Evolutionary conservation across 441 rosid genomes (phyloP).

Genomic region (Erodium texanum): DNA sequence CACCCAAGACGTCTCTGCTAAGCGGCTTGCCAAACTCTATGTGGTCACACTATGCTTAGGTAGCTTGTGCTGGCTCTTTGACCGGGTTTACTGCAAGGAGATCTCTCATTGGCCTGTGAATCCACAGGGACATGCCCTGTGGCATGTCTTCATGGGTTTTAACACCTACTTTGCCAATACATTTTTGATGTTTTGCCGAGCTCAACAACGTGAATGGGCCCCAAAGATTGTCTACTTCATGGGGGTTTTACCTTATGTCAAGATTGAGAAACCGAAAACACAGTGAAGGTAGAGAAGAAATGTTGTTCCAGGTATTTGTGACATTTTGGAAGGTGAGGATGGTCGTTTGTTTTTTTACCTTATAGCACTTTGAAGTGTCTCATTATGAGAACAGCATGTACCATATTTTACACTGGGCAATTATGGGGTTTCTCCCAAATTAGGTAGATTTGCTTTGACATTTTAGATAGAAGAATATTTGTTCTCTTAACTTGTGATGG

Average conservation of each 20-base stretch:
- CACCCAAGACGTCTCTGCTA: slow-evolving; percentile 20
- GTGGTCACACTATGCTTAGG: slow-evolving; percentile 18
- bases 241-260: slow-evolving; percentile 23
- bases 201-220: slow-evolving; percentile 19
- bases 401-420: not conserved
- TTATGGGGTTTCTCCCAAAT: not conserved
- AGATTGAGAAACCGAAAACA: slow-evolving; percentile 22
- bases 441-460: not conserved
- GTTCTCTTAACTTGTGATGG: not conserved
- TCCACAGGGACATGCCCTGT: slow-evolving; percentile 23
- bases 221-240: slow-evolving; percentile 15
- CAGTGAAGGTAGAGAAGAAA: slow-evolving; percentile 11
- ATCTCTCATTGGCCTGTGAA: slow-evolving; percentile 19
- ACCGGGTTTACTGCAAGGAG: slow-evolving; percentile 19
- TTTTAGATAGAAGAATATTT: not conserved
- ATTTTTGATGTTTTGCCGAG: slow-evolving; percentile 22
- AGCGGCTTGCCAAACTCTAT: slow-evolving; percentile 17
- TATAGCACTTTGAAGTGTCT: not conserved
- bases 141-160: slow-evolving; percentile 21
- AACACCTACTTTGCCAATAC: slow-evolving; percentile 16
- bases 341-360: not conserved
- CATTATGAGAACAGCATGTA: not conserved
- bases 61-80: slow-evolving; percentile 18
- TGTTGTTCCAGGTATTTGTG: slow-evolving; percentile 4
- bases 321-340: slow-evolving; percentile 13